Base-by-base conservation (phyloP, 768 basidiomycete genomes). In the Candolleomyces eurysporus region DNA sequence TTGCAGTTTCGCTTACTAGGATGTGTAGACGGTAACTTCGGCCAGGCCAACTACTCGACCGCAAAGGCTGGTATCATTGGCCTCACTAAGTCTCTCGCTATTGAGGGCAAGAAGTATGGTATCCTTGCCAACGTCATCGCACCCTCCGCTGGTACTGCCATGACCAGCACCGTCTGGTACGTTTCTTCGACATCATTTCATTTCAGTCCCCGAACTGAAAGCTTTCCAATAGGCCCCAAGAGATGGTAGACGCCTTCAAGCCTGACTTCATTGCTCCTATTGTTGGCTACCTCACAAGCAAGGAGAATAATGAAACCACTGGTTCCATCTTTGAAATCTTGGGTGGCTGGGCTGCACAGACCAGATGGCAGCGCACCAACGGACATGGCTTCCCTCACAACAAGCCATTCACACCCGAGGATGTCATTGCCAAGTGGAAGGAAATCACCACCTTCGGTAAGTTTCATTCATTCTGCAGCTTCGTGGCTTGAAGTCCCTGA, bases 21-120 rank as follows among this genome's bases (percentile, higher is more conserved):
- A 30, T 50, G 58, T 42, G 42, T 60, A 96, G 94, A 95, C 68
- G 95, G 95, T 5, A 94, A 97, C 77, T 94, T 96, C 70, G 96
- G 96, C 22, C 95, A 98, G 73, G 90, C 92, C 39, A 97, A 96
- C 69, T 98, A 98, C 73, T 89, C 92, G 13, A 88, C 96, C 4
- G 97, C 94, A 6, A 98, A 98, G 73, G 90, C 94, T 60, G 95
- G 84, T 21, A 91, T 98, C 67, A 88, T 92, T 64, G 94, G 93
- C 58, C 73, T 99, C 14, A 96, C 95, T n/a, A 84, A 88, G 53
- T 89, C 94, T 0, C 84, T 98, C 21, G 94, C 89, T 3, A 86
- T 95, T 59, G 97, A 99, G 74, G 97, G 97, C 54, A 81, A 82
- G 70, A 93, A 93, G 71, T 94, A 96, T 74, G 87, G 89, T 71